Percentiles rank a stretch among this genome's conserved stretches.
Conservation (phyloP, 805 yeast species). For the Wickerhamiella brachini region DNA sequence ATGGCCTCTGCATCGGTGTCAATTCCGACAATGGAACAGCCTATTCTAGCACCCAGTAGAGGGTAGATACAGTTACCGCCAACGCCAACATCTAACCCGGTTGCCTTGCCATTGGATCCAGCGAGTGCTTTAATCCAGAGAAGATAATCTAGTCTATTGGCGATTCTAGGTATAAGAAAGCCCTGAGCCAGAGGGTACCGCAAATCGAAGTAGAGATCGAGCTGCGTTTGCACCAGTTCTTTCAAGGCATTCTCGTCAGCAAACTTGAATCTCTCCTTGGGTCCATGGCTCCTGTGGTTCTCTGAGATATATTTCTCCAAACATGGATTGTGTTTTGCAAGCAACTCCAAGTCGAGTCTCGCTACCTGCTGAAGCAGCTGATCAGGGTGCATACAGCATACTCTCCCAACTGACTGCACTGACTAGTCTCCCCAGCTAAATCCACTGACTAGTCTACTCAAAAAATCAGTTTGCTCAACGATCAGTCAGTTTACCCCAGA, state of each 20-base stretch:
- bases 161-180: conserved; percentile 14
- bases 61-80: conserved; percentile 39
- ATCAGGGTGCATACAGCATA: neutral
- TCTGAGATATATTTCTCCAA: neutral
- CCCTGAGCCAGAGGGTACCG: conserved; percentile 5
- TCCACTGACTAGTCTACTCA: too few species aligned
- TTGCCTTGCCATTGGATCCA: conserved; percentile 18
- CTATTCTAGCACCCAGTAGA: conserved; percentile 24
- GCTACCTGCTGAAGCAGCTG: neutral
- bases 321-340: neutral
- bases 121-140: conserved; percentile 16
- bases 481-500: neutral
- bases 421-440: too few species aligned
- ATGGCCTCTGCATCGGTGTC: conserved; percentile 31
- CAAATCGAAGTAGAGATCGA: conserved; percentile 7
- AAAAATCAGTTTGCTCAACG: too few species aligned
- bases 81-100: conserved; percentile 42
- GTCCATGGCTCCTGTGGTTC: neutral
- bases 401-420: too few species aligned
- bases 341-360: neutral
- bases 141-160: conserved; percentile 21
- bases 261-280: neutral
- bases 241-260: neutral
- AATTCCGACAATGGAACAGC: conserved; percentile 28
- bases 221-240: neutral